Base-by-base conservation (phyloP, 2,329 filamentous ascomycete genomes). In the Metarhizium rileyi region DNA sequence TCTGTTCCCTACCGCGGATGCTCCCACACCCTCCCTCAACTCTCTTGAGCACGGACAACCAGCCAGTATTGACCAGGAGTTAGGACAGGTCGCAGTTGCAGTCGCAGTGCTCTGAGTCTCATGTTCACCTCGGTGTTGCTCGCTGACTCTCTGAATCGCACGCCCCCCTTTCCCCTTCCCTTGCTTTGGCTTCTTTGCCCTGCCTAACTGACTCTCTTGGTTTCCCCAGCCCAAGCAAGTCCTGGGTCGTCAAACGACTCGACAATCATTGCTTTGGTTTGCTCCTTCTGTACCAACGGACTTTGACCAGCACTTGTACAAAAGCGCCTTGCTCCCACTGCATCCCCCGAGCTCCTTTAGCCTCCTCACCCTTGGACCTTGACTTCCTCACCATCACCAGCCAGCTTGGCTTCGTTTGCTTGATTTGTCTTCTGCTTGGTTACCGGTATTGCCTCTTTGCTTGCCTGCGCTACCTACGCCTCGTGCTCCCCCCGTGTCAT, bases 311-410 rank as follows among this genome's bases (percentile, higher is more conserved):
- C 43, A 44, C 28, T 42, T 46, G 46, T 56, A 56, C 54, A 56
- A 55, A 56, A 56, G 54, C 54, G 51, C 49, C 45, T 48, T 49
- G 50, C 53, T 55, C 51, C 50, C 52, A 20, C 52, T 47, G 45
- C 50, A 43, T 49, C 38, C 46, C 51, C 46, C 45, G 1, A 7
- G 45, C 22, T 6, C 12, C n/a, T 26, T 28, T 45, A 36, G 44
- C 33, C 28, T 45, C 44, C 28, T 44, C 47, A 51, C 52, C 48
- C 50, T 50, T 53, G 48, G 41, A 46, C 18, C 47, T 53, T 50
- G 41, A 46, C 18, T 49, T 27, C 27, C 38, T 33, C 30, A 46
- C 30, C 49, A 51, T 55, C 44, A 36, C 43, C 46, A 35, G 51
- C 51, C 51, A 45, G 26, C 7, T 46, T 42, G 50, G 44, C 52